Conservation (phyloP, 2,329 filamentous ascomycete species). For the Didymella segeticola region DNA sequence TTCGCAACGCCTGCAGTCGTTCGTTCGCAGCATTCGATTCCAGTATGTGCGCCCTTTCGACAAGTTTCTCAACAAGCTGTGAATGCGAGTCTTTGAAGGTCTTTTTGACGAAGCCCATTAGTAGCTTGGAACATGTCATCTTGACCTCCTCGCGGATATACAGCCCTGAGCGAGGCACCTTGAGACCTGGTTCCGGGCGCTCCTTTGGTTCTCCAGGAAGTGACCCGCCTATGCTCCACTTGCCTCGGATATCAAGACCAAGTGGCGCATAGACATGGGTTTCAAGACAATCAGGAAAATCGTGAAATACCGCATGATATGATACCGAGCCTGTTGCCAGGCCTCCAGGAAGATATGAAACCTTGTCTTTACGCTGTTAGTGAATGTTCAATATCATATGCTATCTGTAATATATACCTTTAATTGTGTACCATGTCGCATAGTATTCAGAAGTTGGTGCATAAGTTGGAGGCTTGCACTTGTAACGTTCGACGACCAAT, state of each 20-base stretch:
- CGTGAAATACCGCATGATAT: constrained; percentile 82
- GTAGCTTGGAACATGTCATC: constrained; percentile 78
- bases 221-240: constrained; percentile 77
- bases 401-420: constrained; percentile 34
- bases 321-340: constrained; percentile 70
- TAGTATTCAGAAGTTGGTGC: constrained; percentile 73
- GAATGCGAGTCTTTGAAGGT: constrained; percentile 79
- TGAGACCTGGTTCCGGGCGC: constrained; percentile 70
- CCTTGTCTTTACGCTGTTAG: constrained; percentile 62
- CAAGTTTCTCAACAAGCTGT: constrained; percentile 66
- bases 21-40: constrained; percentile 45
- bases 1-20: constrained; percentile 38
- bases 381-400: background rate
- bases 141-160: constrained; percentile 88
- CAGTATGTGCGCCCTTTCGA: constrained; percentile 47
- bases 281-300: constrained; percentile 74
- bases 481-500: constrained; percentile 74
- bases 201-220: constrained; percentile 73
- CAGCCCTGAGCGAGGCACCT: constrained; percentile 70
- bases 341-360: constrained; percentile 75
- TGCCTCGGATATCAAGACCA: constrained; percentile 78
- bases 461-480: constrained; percentile 70
- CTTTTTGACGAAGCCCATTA: constrained; percentile 79
- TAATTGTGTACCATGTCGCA: constrained; percentile 73
- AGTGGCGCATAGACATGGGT: constrained; percentile 86